Conservation (phyloP, 2,329 filamentous ascomycete genomes). For the Teratosphaeria gauchensis region DNA sequence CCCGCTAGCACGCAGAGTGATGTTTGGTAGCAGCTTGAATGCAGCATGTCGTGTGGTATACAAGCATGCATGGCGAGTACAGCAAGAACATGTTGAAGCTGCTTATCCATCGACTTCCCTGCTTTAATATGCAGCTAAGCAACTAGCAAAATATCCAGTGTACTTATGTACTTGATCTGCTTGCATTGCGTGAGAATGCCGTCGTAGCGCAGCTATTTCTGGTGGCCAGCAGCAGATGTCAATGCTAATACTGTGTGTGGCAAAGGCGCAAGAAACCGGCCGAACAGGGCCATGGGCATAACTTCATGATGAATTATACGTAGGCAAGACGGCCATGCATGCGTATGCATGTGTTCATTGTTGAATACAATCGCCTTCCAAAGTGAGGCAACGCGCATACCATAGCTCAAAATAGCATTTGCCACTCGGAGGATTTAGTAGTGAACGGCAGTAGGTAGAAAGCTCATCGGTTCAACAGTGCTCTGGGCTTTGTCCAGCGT, state of each 20-base stretch:
- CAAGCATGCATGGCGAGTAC: not conserved
- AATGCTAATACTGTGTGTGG: not conserved
- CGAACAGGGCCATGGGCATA: not conserved
- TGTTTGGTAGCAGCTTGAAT: not conserved
- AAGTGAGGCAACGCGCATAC: not conserved
- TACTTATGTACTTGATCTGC: not conserved
- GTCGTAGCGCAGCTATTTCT: not conserved
- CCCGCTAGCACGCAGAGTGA: not conserved
- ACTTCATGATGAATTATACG: not conserved
- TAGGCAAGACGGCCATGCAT: not conserved
- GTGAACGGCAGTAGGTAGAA: not conserved
- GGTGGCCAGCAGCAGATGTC: not conserved
- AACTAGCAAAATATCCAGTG: not conserved
- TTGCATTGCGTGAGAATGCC: not conserved
- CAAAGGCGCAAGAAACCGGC: not conserved
- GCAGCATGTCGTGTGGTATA: not conserved
- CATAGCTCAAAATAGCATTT: not conserved
- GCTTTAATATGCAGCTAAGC: not conserved
- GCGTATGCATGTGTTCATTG: not conserved
- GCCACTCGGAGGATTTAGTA: not conserved
- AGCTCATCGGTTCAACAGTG: not conserved
- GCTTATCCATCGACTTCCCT: not conserved
- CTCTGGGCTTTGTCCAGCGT: not conserved
- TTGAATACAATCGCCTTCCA: not conserved
- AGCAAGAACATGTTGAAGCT: not conserved